Evolutionary conservation across 495 filamentous ascomycete genomes (phyloP).

Genomic region (Letharia columbiana): DNA sequence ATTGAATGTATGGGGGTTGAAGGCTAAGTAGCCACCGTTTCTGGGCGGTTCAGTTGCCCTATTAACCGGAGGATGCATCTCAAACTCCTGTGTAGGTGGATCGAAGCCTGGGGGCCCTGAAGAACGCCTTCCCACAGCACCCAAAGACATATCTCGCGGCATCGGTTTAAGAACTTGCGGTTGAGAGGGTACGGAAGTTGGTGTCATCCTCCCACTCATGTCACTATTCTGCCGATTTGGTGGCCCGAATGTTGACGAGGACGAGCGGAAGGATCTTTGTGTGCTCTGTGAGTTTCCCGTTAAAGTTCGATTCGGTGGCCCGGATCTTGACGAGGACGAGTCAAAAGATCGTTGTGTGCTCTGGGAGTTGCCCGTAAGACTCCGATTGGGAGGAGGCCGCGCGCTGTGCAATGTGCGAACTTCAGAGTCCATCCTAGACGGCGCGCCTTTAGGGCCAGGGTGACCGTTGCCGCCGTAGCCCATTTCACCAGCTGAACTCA

Average conservation of each 20-base stretch:
- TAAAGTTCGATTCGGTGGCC: constrained; percentile 9
- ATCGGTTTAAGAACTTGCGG: constrained; percentile 10
- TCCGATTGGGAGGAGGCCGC: constrained; percentile 18
- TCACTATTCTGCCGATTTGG: constrained; percentile 22
- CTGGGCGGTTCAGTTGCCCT: constrained; percentile 17
- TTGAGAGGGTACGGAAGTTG: constrained; percentile 4
- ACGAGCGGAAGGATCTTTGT: constrained; percentile 20
- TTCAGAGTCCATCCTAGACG: constrained; percentile 19
- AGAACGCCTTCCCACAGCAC: constrained; percentile 4
- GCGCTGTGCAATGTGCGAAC: constrained; percentile 1
- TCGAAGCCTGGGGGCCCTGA: constrained; percentile 3
- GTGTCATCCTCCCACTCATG: constrained; percentile 11
- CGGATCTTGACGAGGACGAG: constrained; percentile 7
- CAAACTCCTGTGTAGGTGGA: constrained; percentile 22
- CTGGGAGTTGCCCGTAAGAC: constrained; percentile 17
- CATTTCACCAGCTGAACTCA: constrained; percentile 50
- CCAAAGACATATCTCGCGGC: constrained; percentile 10
- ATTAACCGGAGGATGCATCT: constrained; percentile 21
- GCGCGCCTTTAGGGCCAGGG: constrained; percentile 23
- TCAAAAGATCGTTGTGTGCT: constrained; percentile 20
- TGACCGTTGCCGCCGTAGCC: constrained; percentile 44
- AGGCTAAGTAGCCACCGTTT: constrained; percentile 30
- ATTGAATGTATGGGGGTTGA: constrained; percentile 28
- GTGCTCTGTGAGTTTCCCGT: constrained; percentile 12
- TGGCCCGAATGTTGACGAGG: constrained; percentile 4